These are phyloP conservation scores for Leccinum sublutescens DNA, from an alignment of 768 basidiomycete species.

Conservation along the genomic window DNA sequence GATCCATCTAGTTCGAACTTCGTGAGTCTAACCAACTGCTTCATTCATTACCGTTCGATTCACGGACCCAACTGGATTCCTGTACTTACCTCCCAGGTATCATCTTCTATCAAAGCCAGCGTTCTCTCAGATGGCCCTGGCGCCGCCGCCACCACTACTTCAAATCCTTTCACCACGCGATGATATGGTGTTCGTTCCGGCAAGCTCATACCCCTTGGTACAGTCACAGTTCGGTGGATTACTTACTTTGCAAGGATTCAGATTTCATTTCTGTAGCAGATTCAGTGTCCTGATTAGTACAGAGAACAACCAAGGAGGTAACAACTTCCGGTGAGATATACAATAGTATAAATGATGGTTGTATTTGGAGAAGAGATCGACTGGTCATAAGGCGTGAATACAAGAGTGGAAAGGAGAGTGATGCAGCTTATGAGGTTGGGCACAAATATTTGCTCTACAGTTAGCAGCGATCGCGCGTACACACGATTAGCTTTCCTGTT, in stretches of 20 bases:
- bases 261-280: constrained; percentile 3
- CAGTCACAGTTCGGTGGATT: neutral
- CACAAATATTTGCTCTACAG: neutral
- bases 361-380: neutral
- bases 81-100: neutral
- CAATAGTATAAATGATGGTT: constrained; percentile 10
- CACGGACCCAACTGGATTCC: neutral
- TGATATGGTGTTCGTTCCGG: neutral
- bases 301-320: constrained; percentile 7
- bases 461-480: neutral
- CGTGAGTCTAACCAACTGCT: neutral
- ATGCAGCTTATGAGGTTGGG: neutral
- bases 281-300: constrained; percentile 11
- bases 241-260: neutral
- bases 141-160: neutral
- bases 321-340: constrained; percentile 12
- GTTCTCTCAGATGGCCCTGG: neutral
- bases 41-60: neutral
- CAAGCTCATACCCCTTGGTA: neutral
- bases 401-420: constrained; percentile 4
- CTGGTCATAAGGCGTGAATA: constrained; percentile 3
- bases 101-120: neutral
- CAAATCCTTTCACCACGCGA: neutral
- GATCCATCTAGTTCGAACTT: neutral
- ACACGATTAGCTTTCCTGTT: constrained; percentile 4